Conservation (phyloP, 2,329 filamentous ascomycete species). For the Microcera coccophila region DNA sequence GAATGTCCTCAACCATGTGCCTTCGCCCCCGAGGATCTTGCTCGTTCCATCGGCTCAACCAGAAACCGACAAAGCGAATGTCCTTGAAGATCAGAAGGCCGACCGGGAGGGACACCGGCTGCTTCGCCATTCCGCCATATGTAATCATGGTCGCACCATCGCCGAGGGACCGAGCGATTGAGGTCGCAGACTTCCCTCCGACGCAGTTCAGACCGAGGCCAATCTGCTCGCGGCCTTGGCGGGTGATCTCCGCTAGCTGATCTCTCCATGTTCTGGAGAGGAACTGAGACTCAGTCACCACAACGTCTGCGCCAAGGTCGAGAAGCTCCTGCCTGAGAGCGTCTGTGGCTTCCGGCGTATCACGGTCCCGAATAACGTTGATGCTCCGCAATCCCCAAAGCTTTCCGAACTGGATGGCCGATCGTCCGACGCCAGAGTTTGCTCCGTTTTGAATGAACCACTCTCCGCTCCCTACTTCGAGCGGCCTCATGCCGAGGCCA, state of each 20-base stretch:
- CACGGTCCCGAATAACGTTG: constrained; percentile 77
- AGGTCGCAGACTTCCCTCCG: constrained; percentile 77
- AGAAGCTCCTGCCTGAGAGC: constrained; percentile 50
- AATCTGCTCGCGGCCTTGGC: constrained; percentile 66
- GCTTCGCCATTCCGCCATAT: constrained; percentile 91
- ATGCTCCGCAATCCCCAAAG: constrained; percentile 89
- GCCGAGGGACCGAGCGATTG: constrained; percentile 70
- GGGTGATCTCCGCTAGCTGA: constrained; percentile 61
- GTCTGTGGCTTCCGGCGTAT: constrained; percentile 60
- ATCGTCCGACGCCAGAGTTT: constrained; percentile 86
- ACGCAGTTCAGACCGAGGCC: constrained; percentile 88
- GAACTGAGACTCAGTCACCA: constrained; percentile 55
- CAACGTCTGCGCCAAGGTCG: constrained; percentile 53
- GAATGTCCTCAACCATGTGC: constrained; percentile 77
- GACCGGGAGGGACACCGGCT: constrained; percentile 77
- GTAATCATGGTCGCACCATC: constrained; percentile 75
- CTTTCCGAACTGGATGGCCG: constrained; percentile 80
- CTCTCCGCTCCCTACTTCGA: constrained; percentile 55
- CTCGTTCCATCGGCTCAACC: constrained; percentile 88
- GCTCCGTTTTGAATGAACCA: constrained; percentile 98
- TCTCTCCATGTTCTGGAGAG: constrained; percentile 58
- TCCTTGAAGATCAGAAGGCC: constrained; percentile 92
- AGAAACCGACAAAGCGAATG: constrained; percentile 85
- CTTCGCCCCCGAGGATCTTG: constrained; percentile 68
- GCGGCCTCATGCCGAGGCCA: constrained; percentile 43